Base-by-base conservation (phyloP, 495 filamentous ascomycete genomes). In the Aspergillus cavernicola region DNA sequence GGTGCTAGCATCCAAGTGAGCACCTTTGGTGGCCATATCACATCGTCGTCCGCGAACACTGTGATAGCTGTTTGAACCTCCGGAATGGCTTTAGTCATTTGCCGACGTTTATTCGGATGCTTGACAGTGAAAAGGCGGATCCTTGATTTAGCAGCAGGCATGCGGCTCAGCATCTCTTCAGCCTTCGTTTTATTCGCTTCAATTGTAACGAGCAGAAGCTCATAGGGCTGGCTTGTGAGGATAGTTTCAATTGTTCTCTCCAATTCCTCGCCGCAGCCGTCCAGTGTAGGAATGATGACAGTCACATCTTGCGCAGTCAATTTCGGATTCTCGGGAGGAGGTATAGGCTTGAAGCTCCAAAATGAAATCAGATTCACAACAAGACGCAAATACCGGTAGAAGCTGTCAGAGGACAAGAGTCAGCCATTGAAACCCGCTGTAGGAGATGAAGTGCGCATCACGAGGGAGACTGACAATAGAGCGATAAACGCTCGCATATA, bases 21-120 rank as follows among this genome's bases (percentile, higher is more conserved):
- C 35, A 92, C 79, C 4, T 82, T 88, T 3, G 69, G 67, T 1
- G 89, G 90, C 87, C 89, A 92, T 56, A 81, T 85, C 45, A 95
- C 90, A 65, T 95, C 90, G 70, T 93, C 90, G 64, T 95, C 90
- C 20, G 87, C 87, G 64, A 95, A 86, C 43, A 95, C 71, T 11
- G 85, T 92, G 57, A 93, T 85, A 11, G 79, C 65, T 0, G 89
- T 92, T 42, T 65, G 69, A 26, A 93, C 87, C 53, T 87, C 80
- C 18, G 88, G 88, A 41, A 95, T 85, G 2, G 88, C 89, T 52
- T 82, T 78, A 52, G 85, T 87, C 69, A 95, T 88, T 68, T 95
- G 90, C 26, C 85, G 82, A 13, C 90, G 83, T 69, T 95, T 95
- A 68, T 95, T 93, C 12, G 84, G 85, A 57, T 83, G 78, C 6